phyloP scores from a whole-genome alignment of 164 flowering plant species.

The Liquidambar formosana region DNA sequence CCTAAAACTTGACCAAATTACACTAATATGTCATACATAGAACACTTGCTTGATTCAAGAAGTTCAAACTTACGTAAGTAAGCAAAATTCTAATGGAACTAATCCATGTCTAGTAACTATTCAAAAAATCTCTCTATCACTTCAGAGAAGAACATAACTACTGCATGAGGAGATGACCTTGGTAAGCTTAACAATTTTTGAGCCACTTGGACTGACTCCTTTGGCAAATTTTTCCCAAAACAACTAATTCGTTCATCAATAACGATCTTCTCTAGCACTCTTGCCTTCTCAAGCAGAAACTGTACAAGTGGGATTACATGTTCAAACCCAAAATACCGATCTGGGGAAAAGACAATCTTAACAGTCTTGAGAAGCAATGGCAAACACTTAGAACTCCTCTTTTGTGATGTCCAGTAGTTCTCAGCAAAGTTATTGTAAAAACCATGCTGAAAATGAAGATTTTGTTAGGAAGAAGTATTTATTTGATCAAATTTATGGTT shows the following conservation, averaged over 20 bases:
- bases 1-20: too few relatives aligned
- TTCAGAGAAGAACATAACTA: neutral
- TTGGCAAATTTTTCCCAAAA: too few relatives aligned
- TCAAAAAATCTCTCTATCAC: too few relatives aligned
- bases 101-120: too few relatives aligned
- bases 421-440: neutral
- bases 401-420: neutral
- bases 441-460: too few relatives aligned
- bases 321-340: neutral
- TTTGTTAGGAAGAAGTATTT: too few relatives aligned
- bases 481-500: too few relatives aligned
- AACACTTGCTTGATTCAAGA: too few relatives aligned
- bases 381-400: neutral
- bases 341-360: neutral
- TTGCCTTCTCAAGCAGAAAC: neutral
- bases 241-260: neutral
- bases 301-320: neutral
- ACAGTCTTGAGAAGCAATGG: neutral
- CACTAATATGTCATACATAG: too few relatives aligned
- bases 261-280: neutral
- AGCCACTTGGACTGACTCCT: neutral
- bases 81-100: too few relatives aligned
- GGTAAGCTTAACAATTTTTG: neutral
- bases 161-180: neutral
- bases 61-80: too few relatives aligned